Evolutionary conservation across 2,329 filamentous ascomycete species (phyloP).

Genomic region (Aspergillus fumigatiaffinis): DNA sequence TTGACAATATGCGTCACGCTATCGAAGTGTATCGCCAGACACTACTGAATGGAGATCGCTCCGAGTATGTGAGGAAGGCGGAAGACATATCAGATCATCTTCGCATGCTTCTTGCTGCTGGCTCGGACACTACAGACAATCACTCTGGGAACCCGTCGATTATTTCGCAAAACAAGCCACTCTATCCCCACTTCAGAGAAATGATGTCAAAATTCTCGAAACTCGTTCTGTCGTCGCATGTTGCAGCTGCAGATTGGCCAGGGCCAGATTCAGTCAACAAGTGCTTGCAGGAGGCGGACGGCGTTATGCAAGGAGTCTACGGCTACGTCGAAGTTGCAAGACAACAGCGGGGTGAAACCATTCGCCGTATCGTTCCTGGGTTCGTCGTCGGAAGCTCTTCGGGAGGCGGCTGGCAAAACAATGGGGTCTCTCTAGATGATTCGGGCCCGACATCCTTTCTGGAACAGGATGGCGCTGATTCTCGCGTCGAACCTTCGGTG

Average conservation of each 20-base stretch:
- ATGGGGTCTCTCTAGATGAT: constrained; percentile 60
- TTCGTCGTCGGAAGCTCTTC: constrained; percentile 82
- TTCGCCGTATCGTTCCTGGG: constrained; percentile 86
- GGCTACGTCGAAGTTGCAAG: constrained; percentile 94
- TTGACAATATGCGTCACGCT: constrained; percentile 88
- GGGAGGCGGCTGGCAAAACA: constrained; percentile 82
- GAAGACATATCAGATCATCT: constrained; percentile 98
- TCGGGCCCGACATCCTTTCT: constrained; percentile 66
- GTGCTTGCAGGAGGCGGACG: constrained; percentile 95
- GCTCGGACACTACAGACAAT: constrained; percentile 95
- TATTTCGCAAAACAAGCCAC: constrained; percentile 93
- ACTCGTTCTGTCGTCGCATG: constrained; percentile 93
- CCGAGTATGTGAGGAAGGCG: constrained; percentile 89
- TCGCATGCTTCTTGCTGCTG: constrained; percentile 86
- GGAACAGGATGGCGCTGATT: constrained; percentile 80
- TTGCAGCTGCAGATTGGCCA: constrained; percentile 93
- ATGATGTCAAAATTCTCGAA: constrained; percentile 99
- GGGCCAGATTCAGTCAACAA: constrained; percentile 92
- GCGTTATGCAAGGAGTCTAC: constrained; percentile 87
- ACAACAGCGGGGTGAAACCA: constrained; percentile 88
- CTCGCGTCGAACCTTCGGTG: constrained; percentile 65
- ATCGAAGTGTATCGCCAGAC: constrained; percentile 87
- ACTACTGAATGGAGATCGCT: constrained; percentile 76
- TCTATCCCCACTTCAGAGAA: constrained; percentile 95
- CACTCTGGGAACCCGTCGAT: constrained; percentile 99